Base-by-base conservation (phyloP, 2,329 filamentous ascomycete genomes). In the Aspergillus calidoustus region DNA sequence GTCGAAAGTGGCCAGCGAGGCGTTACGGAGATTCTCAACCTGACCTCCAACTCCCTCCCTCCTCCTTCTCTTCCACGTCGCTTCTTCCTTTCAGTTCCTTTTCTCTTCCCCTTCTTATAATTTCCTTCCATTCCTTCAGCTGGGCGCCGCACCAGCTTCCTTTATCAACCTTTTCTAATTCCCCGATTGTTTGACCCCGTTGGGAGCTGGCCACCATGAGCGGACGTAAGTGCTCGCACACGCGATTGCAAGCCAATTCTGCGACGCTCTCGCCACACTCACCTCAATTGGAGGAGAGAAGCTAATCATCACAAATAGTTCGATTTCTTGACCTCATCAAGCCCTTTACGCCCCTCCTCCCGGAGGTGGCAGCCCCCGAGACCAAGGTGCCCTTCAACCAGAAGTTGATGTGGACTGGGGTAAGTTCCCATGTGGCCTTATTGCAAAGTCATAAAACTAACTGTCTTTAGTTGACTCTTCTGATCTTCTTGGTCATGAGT, bases 401-500 rank as follows among this genome's bases (percentile, higher is more conserved):
- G 82, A 93, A 94, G 86, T 83, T 95, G 84, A 94, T 94, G 91
- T 95, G 91, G 91, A 95, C 91, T 69, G 91, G 90, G 79, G 82
- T 84, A 81, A 72, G 80, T 77, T 60, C 65, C 50, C 57, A 53
- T 55, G 44, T 60, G 61, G 55, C 54, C 57, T 34, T 55, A 50
- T 59, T 61, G 54, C 57, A 50, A 63, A 41, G 50, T 54, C 55
- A 59, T 64, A 52, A 69, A 60, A 54, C 64, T 68, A 47, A 66
- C 64, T 50, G 56, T 59, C 47, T 63, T 55, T 65, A 84, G 82
- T 88, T 94, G 79, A 98, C 95, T 69, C 88, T 99, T 73, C 85
- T 99, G 80, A 96, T 98, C 84, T 99, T 99, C 88, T 84, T 99
- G 86, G 93, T 99, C 82, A 99, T 99, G 95, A 97, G 93, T 84